Evolutionary conservation across 208 protist genomes (phyloP), one percentile per base, ranked within the genome.

Genomic region (Trichomonas vaginalis): DNA sequence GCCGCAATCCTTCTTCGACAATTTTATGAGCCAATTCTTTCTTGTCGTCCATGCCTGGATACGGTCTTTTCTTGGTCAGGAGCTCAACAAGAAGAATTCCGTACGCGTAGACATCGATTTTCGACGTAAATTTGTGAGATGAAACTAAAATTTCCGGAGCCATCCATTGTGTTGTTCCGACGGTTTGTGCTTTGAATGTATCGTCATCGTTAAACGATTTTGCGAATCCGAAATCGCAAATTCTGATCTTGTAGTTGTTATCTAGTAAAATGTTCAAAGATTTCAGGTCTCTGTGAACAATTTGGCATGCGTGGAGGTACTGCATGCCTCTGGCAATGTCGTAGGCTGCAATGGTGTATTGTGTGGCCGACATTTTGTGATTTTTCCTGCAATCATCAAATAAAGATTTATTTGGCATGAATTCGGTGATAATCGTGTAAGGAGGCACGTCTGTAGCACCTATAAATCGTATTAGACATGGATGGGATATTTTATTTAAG

Each of bases 71-170:
- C 39, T 32, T 32, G 35, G 86, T 51, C 14, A 45, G 40, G n/a
- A 92, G 8, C 45, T 92, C 86, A 8, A 17, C 35, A 0, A 92
- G 27, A 51, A 92, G n/a, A 39, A 92, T 92, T 56, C 86, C 86
- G 37, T 92, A 92, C 12, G 86, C 86, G n/a, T 92, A 92, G 39
- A 92, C 86, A 92, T 92, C 86, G 37, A 92, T 39, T 51, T 92
- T 92, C 0, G 86, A 92, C 15, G 86, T 92, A 15, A 48, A 92
- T 8, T 92, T 45, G 48, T 15, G 14, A 21, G 45, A 51, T 39
- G 45, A 35, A 15, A 23, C 35, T 47, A 92, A 92, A 35, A 92
- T 48, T 92, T 92, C 86, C 6, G 86, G 86, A 35, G 86, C 86
- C 86, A 92, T 92, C 86, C 86, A 92, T n/a, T 92, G 86, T 4